Percentiles rank a stretch among this genome's conserved stretches.
These are phyloP conservation scores for Coniochaeta sp. DNA, from an alignment of 2,329 filamentous ascomycete genomes.

Conservation along the genomic window DNA sequence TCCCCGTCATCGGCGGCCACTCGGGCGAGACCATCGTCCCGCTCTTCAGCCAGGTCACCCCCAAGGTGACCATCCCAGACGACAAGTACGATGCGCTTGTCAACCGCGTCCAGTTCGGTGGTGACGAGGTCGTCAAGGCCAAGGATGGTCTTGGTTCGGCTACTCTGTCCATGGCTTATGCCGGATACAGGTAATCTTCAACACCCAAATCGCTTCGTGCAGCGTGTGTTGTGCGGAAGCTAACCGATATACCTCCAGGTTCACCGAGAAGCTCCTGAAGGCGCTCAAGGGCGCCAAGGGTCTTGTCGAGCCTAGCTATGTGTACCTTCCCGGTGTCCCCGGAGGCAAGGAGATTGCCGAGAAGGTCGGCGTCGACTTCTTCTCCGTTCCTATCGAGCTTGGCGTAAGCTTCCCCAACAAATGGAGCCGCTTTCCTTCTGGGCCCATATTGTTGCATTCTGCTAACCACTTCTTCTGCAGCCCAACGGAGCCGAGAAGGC, in stretches of 20 bases:
- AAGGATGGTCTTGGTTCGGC: conserved; percentile 79
- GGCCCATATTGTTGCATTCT: too few relatives aligned
- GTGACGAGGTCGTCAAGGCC: conserved; percentile 86
- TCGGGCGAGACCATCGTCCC: conserved; percentile 98
- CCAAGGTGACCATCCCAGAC: conserved; percentile 69
- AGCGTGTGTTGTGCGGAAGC: background rate
- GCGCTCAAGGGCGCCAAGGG: conserved; percentile 84
- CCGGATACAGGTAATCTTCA: conserved; percentile 82
- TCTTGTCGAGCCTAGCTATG: conserved; percentile 88
- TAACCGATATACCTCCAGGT: conserved; percentile 44
- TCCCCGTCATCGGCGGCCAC: conserved; percentile 94
- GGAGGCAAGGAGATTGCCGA: conserved; percentile 83
- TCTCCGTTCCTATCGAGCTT: conserved; percentile 92
- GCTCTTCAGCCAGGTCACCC: conserved; percentile 86
- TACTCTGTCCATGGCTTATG: conserved; percentile 83
- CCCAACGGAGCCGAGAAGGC: conserved; percentile 80
- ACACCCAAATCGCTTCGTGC: conserved; percentile 8
- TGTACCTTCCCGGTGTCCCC: conserved; percentile 85
- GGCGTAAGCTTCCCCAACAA: conserved; percentile 66
- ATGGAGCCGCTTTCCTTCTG: too few relatives aligned
- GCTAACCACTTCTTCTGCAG: conserved; percentile 33
- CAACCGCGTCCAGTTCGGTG: conserved; percentile 95
- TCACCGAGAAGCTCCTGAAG: conserved; percentile 90
- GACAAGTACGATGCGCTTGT: conserved; percentile 89
- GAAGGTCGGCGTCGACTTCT: conserved; percentile 81